phyloP scores from a whole-genome alignment of 164 flowering plant species.

The Berberis vulgaris region DNA sequence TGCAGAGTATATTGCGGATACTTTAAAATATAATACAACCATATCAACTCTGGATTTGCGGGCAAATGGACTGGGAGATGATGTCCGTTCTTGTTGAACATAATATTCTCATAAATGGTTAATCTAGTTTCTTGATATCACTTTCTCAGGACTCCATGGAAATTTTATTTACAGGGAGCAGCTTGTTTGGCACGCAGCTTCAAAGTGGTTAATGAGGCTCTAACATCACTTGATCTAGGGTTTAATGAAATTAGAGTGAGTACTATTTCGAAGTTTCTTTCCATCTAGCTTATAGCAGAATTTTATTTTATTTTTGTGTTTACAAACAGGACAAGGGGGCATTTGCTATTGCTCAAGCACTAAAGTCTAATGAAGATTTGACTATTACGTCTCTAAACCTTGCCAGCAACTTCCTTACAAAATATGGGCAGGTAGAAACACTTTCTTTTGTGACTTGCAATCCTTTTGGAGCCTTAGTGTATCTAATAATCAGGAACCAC shows the following conservation, averaged over 20 bases:
- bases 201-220: conserved; percentile 87
- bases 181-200: conserved; percentile 77
- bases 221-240: conserved; percentile 75
- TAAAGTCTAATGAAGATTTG: conserved; percentile 86
- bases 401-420: conserved; percentile 78
- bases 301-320: background rate
- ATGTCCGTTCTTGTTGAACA: conserved; percentile 36
- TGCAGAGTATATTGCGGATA: conserved; percentile 79
- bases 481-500: background rate
- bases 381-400: conserved; percentile 69
- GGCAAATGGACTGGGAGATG: conserved; percentile 87
- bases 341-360: conserved; percentile 92
- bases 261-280: background rate
- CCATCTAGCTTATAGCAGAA: background rate
- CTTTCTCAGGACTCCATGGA: conserved; percentile 4
- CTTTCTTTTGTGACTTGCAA: background rate
- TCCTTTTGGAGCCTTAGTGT: background rate
- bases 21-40: conserved; percentile 75
- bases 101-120: background rate
- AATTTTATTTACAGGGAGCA: conserved; percentile 59
- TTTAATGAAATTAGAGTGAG: conserved; percentile 93
- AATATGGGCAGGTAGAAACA: conserved; percentile 74
- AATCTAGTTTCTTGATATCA: background rate
- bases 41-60: conserved; percentile 76
- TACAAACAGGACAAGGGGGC: conserved; percentile 77